Evolutionary conservation across 495 filamentous ascomycete species (phyloP), one percentile per base, ranked within the genome.

Genomic region (Friedmanniomyces endolithicus): DNA sequence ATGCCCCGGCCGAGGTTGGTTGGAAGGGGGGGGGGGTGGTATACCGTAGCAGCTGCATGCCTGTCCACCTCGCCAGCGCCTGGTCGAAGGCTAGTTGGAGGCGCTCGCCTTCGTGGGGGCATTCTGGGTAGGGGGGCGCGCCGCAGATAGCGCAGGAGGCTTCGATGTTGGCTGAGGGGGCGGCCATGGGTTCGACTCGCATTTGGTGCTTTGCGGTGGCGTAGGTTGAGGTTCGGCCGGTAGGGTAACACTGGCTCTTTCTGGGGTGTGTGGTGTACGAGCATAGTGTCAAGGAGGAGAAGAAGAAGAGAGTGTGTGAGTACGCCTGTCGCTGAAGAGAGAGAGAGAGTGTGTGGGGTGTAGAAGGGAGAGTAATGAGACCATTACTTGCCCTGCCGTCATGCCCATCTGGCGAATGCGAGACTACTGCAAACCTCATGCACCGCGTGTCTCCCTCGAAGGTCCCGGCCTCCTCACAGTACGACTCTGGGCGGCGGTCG

Each of bases 131-230:
- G 29, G 53, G 39, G 17, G 53, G 53, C 2, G 58, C 58, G 29
- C 54, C 54, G 45, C 58, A 61, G 43, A 61, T 61, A 31, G 58
- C 58, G 25, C 58, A 61, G 16, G 48, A 53, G 19, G 58, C 53
- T 16, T 61, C 53, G 40, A 61, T 31, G 22, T 51, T 35, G 8
- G 19, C 43, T 8, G 50, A 25, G 24, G 49, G 41, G 37, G 20
- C 31, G n/a, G 25, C 27, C 45, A 33, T 19, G 23, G 31, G 6
- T 33, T 7, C 47, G 40, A n/a, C 33, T n/a, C n/a, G n/a, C 49
- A 29, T 20, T 23, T 22, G 31, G 3, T 39, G 11, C 23, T 7
- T 23, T 11, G 27, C 9, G 27, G 27, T 9, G 27, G 27, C 4
- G 27, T 3, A 3, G 4, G 27, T 3, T 31, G 27, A 9, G 9